Conservation (phyloP, 2,329 filamentous ascomycete genomes). For the Colletotrichum trifolii region DNA sequence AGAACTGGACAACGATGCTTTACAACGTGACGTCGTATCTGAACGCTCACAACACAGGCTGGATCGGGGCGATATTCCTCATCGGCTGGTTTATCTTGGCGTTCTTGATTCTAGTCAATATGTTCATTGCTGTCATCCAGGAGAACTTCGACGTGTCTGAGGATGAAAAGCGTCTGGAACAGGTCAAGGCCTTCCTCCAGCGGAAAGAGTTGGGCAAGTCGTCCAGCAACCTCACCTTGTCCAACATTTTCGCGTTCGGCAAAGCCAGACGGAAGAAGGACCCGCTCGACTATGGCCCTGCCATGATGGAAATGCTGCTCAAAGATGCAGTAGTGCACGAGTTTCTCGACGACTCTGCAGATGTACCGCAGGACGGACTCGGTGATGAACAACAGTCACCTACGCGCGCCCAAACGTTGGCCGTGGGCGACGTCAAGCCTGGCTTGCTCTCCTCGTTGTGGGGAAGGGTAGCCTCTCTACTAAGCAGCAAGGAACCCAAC, state of each 20-base stretch:
- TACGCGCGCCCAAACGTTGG: conserved; percentile 43
- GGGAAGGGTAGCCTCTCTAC: conserved; percentile 65
- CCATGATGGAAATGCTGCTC: conserved; percentile 93
- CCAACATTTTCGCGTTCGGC: conserved; percentile 74
- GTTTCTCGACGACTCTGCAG: conserved; percentile 83
- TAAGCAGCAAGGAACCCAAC: conserved; percentile 82
- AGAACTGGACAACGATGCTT: conserved; percentile 92
- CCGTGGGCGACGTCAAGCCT: conserved; percentile 60
- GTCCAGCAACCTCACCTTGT: conserved; percentile 79
- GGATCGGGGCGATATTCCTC: conserved; percentile 92
- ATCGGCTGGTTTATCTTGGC: conserved; percentile 96
- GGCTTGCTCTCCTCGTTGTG: conserved; percentile 71
- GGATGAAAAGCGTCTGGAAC: conserved; percentile 95
- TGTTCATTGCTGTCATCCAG: conserved; percentile 99
- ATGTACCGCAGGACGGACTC: conserved; percentile 52
- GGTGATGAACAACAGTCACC: conserved; percentile 48
- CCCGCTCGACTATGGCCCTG: conserved; percentile 90
- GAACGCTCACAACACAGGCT: conserved; percentile 75
- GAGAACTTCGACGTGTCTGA: conserved; percentile 99
- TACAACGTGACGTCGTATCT: conserved; percentile 83
- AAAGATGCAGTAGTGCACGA: conserved; percentile 96
- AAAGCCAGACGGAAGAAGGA: conserved; percentile 74
- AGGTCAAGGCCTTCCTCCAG: conserved; percentile 94
- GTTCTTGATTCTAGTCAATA: conserved; percentile 96
- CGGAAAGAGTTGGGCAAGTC: conserved; percentile 84